Base-by-base conservation (phyloP, 768 basidiomycete genomes). In the Rhodotorula kratochvilovae region DNA sequence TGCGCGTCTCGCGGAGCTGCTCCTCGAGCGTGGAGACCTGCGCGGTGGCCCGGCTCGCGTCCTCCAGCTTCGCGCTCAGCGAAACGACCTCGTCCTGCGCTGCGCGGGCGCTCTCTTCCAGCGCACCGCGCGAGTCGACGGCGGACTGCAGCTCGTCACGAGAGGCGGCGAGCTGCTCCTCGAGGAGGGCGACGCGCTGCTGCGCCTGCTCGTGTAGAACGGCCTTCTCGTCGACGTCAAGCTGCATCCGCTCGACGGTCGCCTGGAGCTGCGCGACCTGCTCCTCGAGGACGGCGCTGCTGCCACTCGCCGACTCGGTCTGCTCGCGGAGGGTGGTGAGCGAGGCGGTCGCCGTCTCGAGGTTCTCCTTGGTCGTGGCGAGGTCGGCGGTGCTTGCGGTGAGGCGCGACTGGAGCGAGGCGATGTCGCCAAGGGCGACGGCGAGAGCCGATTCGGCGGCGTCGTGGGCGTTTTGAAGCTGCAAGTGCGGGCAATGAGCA, bases 141-240 rank as follows among this genome's bases (percentile, higher is more conserved):
- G 57, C 66, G 11, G 23, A 43, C n/a, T 31, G 58, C 59, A 51
- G 66, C 31, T 67, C 53, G 23, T 8, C 13, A 15, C 33, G 13
- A 2, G 59, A 45, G 3, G 62, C 66, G 27, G 36, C 62, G 58
- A 72, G 71, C 21, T 72, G 66, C 31, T 72, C 71, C 56, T 72
- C 66, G 50, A 72, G 50, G 31, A 63, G 27, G 3, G 43, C n/a
- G 31, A 67, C n/a, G 13, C 66, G 71, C 19, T 48, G 50, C 45
- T 63, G 66, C 7, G 62, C 50, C 42, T 70, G 68, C 35, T 70
- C 68, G 58, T 61, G 50, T 3, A 55, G 15, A 19, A 70, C 48
- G 16, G 58, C 3, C n/a, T 10, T 27, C 50, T 70, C 68, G 11
- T 65, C 63, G 31, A 63, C 63, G 7, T 46, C 58, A 42, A 61